Conservation (phyloP, 2,329 filamentous ascomycete genomes). For the Rhinocladiella similis region DNA sequence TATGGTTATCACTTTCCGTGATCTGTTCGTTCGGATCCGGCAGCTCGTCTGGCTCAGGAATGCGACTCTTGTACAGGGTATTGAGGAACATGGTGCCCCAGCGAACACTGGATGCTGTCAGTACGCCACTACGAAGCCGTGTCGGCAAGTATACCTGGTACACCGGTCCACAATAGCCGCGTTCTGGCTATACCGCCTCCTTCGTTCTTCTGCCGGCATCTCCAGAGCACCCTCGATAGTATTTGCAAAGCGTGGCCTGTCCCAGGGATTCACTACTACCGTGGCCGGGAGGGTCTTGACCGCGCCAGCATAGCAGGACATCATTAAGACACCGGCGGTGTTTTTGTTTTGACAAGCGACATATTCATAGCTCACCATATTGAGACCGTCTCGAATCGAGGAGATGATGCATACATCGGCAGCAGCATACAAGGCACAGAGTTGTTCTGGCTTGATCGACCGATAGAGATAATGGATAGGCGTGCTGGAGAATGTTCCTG, state of each 20-base stretch:
- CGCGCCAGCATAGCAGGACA: conserved; percentile 94
- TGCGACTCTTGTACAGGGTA: neutral
- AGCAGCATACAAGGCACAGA: conserved; percentile 87
- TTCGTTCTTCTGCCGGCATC: conserved; percentile 52
- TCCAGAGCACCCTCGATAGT: conserved; percentile 84
- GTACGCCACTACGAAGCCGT: neutral
- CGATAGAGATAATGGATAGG: conserved; percentile 96
- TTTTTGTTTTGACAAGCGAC: conserved; percentile 84
- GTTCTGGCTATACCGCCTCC: conserved; percentile 7
- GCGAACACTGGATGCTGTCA: neutral
- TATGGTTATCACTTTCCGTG: neutral
- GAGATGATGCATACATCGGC: conserved; percentile 87
- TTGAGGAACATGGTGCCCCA: neutral
- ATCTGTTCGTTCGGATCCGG: neutral
- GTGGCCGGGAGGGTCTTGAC: conserved; percentile 86
- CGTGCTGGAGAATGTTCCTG: conserved; percentile 80
- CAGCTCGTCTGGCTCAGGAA: neutral
- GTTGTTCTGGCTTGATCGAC: conserved; percentile 86
- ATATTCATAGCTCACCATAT: conserved; percentile 95
- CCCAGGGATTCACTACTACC: conserved; percentile 92
- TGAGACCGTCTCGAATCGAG: conserved; percentile 94
- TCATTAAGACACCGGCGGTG: conserved; percentile 79
- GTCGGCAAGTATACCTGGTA: conserved; percentile 15
- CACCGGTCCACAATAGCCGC: conserved; percentile 16
- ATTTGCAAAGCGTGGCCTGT: conserved; percentile 86